Conservation (phyloP, 441 rosid species). For the Bruguiera hainesii region DNA sequence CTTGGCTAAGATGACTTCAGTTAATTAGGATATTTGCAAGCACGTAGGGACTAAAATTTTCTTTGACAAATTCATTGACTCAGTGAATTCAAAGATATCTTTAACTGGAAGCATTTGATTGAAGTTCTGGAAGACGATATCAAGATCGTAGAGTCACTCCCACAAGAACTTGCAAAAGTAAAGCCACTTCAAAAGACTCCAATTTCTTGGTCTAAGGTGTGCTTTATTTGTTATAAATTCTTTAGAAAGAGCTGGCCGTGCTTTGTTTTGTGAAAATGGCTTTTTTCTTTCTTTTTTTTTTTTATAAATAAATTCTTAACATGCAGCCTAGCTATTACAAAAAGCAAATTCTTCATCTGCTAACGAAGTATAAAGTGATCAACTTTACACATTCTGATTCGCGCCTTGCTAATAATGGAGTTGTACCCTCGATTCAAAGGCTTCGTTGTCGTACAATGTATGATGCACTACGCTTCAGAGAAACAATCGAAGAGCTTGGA, state of each 20-base stretch:
- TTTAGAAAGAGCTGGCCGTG: background rate
- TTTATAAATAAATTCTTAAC: background rate
- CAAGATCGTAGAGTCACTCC: slow-evolving; percentile 47
- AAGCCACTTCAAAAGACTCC: slow-evolving; percentile 45
- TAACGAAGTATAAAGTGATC: slow-evolving; percentile 47
- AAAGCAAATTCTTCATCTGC: slow-evolving; percentile 31
- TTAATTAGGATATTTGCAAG: too few relatives aligned
- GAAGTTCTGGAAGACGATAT: slow-evolving; percentile 47
- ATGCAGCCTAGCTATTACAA: slow-evolving; percentile 52
- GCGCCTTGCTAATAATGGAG: slow-evolving; percentile 57
- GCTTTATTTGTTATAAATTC: background rate
- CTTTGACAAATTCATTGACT: background rate
- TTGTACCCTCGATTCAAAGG: slow-evolving; percentile 45
- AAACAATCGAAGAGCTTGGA: slow-evolving; percentile 45
- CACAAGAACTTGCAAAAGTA: slow-evolving; percentile 28
- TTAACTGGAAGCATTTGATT: slow-evolving; percentile 58
- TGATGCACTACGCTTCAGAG: slow-evolving; percentile 47
- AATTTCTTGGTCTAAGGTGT: slow-evolving; percentile 63
- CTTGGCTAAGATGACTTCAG: background rate
- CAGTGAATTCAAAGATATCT: slow-evolving; percentile 65
- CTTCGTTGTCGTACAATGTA: slow-evolving; percentile 64
- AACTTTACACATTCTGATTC: slow-evolving; percentile 56
- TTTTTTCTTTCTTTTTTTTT: background rate
- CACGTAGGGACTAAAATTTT: too few relatives aligned
- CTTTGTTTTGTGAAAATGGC: background rate